Conservation (phyloP, 805 yeast species). For the Wickerhamomyces sydowiorum region DNA sequence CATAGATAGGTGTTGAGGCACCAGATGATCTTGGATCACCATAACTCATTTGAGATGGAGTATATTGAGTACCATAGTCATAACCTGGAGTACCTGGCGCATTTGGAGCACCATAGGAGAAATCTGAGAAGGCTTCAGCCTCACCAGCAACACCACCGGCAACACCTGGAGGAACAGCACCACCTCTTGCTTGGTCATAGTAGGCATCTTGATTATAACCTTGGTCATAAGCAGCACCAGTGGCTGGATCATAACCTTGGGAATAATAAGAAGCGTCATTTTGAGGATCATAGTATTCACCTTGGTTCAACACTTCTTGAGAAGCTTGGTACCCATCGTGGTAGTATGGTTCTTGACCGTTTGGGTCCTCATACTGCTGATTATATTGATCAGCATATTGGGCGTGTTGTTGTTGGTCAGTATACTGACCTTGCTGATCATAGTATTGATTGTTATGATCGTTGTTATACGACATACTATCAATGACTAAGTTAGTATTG, state of each 20-base stretch:
- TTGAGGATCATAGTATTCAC: slow-evolving; percentile 25
- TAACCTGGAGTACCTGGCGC: slow-evolving; percentile 64
- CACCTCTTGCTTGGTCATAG: slow-evolving; percentile 48
- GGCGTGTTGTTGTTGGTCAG: slow-evolving; percentile 27
- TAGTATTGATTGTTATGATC: slow-evolving; percentile 17
- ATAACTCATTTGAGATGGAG: slow-evolving; percentile 84
- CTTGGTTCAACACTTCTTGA: slow-evolving; percentile 23
- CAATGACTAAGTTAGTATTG: not conserved
- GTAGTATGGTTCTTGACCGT: slow-evolving; percentile 37
- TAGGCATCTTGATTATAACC: slow-evolving; percentile 37
- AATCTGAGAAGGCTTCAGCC: slow-evolving; percentile 64
- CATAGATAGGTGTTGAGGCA: slow-evolving; percentile 90
- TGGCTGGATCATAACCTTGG: slow-evolving; percentile 48
- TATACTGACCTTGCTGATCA: slow-evolving; percentile 25
- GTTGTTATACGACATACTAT: not conserved
- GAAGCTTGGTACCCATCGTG: slow-evolving; percentile 28
- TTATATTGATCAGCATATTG: slow-evolving; percentile 28
- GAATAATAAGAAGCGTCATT: slow-evolving; percentile 29
- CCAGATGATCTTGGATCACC: slow-evolving; percentile 87
- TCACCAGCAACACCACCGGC: slow-evolving; percentile 41
- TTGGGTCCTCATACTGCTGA: slow-evolving; percentile 36
- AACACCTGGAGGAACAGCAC: too few relatives aligned
- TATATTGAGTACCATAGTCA: slow-evolving; percentile 62
- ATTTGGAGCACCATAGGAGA: slow-evolving; percentile 49
- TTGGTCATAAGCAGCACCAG: slow-evolving; percentile 12